These are phyloP conservation scores for Colletotrichum lindemuthianum DNA, from an alignment of 2,329 filamentous ascomycete species.

Conservation along the genomic window DNA sequence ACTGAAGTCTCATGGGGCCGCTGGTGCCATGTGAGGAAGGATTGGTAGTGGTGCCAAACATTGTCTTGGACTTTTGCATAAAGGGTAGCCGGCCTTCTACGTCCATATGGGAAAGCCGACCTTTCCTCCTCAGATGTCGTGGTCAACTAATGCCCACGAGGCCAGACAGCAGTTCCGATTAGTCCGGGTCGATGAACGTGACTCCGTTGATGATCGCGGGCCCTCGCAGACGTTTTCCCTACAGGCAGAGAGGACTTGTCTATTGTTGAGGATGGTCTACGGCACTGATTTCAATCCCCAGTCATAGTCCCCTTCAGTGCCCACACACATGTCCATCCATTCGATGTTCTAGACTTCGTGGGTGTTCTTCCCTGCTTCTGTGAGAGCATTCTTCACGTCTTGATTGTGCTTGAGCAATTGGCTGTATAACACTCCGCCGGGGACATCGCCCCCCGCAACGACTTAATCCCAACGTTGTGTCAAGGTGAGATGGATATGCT, in stretches of 20 bases:
- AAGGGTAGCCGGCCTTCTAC: conserved; percentile 58
- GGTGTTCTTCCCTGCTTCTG: conserved; percentile 50
- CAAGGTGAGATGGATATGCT: neutral
- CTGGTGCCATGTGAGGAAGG: conserved; percentile 50
- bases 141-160: conserved; percentile 57
- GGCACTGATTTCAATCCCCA: conserved; percentile 48
- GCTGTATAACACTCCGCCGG: conserved; percentile 48
- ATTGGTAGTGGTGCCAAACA: conserved; percentile 42
- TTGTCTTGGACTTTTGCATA: conserved; percentile 46
- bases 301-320: conserved; percentile 44
- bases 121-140: conserved; percentile 52
- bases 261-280: conserved; percentile 39
- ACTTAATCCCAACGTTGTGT: conserved; percentile 45
- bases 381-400: conserved; percentile 46
- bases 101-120: conserved; percentile 53
- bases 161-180: conserved; percentile 47
- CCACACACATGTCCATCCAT: conserved; percentile 40
- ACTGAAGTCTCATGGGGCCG: conserved; percentile 46
- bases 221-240: conserved; percentile 53
- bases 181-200: neutral
- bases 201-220: conserved; percentile 52
- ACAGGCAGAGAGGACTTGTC: conserved; percentile 40
- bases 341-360: conserved; percentile 40
- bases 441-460: conserved; percentile 50
- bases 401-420: conserved; percentile 41